Evolutionary conservation across 1,139 yeast species (phyloP).

Genomic region (Geotrichum cucujoidarum): DNA sequence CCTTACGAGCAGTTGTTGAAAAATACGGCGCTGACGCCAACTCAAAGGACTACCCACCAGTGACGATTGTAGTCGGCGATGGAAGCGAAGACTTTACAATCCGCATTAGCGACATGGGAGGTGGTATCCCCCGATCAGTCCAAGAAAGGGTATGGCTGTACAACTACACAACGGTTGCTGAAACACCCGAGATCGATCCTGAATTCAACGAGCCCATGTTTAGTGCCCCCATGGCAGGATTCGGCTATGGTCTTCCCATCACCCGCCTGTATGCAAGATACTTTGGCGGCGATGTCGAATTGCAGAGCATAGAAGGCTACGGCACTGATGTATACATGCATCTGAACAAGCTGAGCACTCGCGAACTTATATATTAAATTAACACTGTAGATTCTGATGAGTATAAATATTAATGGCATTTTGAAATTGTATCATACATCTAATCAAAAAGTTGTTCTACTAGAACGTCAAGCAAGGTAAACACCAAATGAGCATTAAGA

Average conservation of each 20-base stretch:
- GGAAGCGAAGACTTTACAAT: slow-evolving; percentile 78
- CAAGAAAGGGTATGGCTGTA: slow-evolving; percentile 77
- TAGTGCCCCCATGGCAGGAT: slow-evolving; percentile 77
- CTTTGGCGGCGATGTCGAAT: slow-evolving; percentile 73
- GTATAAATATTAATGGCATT: no score
- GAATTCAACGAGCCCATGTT: slow-evolving; percentile 47
- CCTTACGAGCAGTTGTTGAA: slow-evolving; percentile 81
- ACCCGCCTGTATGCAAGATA: slow-evolving; percentile 71
- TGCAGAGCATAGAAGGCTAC: slow-evolving; percentile 78
- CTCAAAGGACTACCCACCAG: slow-evolving; percentile 53
- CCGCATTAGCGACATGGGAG: slow-evolving; percentile 78
- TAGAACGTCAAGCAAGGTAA: slow-evolving; percentile 52
- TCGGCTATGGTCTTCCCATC: slow-evolving; percentile 76
- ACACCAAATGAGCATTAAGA: slow-evolving; percentile 59
- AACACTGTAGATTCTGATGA: no score
- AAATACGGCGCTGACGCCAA: slow-evolving; percentile 48
- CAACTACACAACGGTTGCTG: slow-evolving; percentile 68
- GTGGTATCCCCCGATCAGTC: slow-evolving; percentile 73
- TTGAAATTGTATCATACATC: no score
- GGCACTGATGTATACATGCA: slow-evolving; percentile 81
- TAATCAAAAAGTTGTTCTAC: slow-evolving; percentile 40
- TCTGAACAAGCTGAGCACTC: slow-evolving; percentile 47
- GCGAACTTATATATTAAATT: slow-evolving; percentile 19
- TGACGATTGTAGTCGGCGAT: slow-evolving; percentile 69
- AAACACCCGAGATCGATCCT: slow-evolving; percentile 55